Base-by-base conservation (phyloP, 352 stramenopile genomes). In the Phytophthora parvispora region DNA sequence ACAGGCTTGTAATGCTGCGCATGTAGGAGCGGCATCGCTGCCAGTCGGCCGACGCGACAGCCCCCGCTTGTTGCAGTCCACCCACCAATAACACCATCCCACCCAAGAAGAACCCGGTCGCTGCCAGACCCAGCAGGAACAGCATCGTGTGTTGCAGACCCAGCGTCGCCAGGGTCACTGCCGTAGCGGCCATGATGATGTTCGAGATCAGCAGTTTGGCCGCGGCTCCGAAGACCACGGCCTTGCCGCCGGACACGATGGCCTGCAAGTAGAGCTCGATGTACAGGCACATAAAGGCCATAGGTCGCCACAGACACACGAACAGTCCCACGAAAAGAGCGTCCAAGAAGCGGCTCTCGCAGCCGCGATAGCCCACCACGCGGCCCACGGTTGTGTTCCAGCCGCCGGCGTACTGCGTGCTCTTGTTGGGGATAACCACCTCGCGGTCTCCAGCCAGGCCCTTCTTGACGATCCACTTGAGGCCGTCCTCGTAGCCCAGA, bases 271-370 rank as follows among this genome's bases (percentile, higher is more conserved):
- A 94, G 3, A 97, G 75, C 59, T 97, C 90, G 20, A 89, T 40
- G 72, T 97, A 97, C 24, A 97, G 67, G 40, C 94, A 80, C 9
- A 86, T 6, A 65, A 97, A 94, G 1, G 84, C 84, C 15, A 96
- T 72, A 10, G 90, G 90, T 57, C 93, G 90, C 84, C 88, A 95
- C 27, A 94, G 69, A 54, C 84, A 92, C 34, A 93, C 79, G 55
- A 91, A 92, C 1, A 93, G 67, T 1, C 80, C 74, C 12, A 97
- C 75, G 56, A 95, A 92, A 7, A 97, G 66, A 2, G 84, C 72
- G 59, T 96, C 88, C 0, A 94, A 65, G 29, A 96, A 70, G 47
- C 75, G 80, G 60, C 74, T 92, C 72, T 95, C 87, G 13, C 85
- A 76, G 18, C 76, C 75, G 15, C 81, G 81, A 62, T 96, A 96